Base-by-base conservation (phyloP, 495 filamentous ascomycete genomes). In the Cercophora newfieldiana region DNA sequence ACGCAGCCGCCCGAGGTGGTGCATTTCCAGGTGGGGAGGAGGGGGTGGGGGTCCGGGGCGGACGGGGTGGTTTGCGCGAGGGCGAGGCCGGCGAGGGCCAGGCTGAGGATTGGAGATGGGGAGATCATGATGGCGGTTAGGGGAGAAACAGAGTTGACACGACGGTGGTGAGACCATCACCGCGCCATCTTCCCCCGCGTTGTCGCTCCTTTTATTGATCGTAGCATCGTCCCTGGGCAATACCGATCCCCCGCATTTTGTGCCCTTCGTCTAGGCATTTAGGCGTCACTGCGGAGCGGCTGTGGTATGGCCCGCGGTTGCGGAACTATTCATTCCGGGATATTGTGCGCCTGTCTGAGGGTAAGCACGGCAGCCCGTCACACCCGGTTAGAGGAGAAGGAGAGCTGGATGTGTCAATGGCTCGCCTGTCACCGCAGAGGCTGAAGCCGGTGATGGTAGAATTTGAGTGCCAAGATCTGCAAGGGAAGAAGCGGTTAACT, bases 1-100 rank as follows among this genome's bases (percentile, higher is more conserved):
- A 81, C 80, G 74, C 87, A 90, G 63, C 79, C 83, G 18, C 80
- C 84, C 24, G 67, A 66, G 18, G 67, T 75, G 7, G 81, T 81
- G 72, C 87, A 90, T 57, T 79, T 83, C 65, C 80, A 75, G 72
- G 83, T 86, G 64, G 79, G 80, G 63, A 90, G 67, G 26, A 76
- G 68, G 6, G 88, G 88, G 56, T 89, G 87, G 1, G 64, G 67
- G 24, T 73, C 71, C 28, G 64, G 60, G 8, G 44, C 56, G 6
- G 58, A 10, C 10, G 66, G 63, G 7, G 64, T 44, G 12, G 51
- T 44, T 18, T 67, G 55, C 18, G 61, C 65, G 29, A 61, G 33
- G 3, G n/a, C 57, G 0, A 58, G 18, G 7, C 63, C 37, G 29
- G 44, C 54, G 3, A 68, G 49, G 28, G 19, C 53, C n/a, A 67